Evolutionary conservation across 2,329 filamentous ascomycete genomes (phyloP), one percentile per base, ranked within the genome.

Genomic region (Arthroderma uncinatum): DNA sequence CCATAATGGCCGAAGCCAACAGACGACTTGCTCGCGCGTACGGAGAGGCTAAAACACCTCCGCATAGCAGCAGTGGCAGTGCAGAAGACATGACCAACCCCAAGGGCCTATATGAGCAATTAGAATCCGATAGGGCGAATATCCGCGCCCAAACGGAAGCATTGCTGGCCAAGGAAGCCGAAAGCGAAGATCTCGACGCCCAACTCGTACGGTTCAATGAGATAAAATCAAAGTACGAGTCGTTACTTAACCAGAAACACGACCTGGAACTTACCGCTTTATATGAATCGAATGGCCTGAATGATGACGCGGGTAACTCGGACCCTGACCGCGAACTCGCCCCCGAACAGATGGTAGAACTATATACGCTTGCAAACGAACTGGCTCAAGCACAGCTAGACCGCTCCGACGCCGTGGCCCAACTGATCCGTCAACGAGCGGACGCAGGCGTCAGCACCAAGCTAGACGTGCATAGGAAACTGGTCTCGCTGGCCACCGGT

Each of bases 1-100:
- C 83, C 2, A 76, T 87, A 4, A 81, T 90, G 59, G 74, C 86
- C 5, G 83, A 89, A 58, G 88, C 87, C 62, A 83, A 89, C 61
- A 81, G 84, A 63, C 83, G 85, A 61, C 76, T 91, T 9, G 82
- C 86, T 1, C 65, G 70, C 19, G 70, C 71, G 52, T 76, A 76
- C 54, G 79, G 79, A 25, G 86, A 87, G 67, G 84, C 84, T 2
- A 81, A 81, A 53, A 50, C 40, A 8, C 53, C 34, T 4, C 81
- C 85, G 57, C 76, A 89, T 14, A 50, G 44, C 44, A 50, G 44
- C n/a, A 4, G 14, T 7, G n/a, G 23, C 42, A 69, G 69, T 44
- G 67, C 69, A 30, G 71, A 70, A 52, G 71, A 73, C 52, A 66
- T 72, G n/a, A 65, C 68, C 8, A 74, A 75, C 57, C 71, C 73